Evolutionary conservation across 2,329 filamentous ascomycete species (phyloP).

Genomic region (Parastagonospora avenae): DNA sequence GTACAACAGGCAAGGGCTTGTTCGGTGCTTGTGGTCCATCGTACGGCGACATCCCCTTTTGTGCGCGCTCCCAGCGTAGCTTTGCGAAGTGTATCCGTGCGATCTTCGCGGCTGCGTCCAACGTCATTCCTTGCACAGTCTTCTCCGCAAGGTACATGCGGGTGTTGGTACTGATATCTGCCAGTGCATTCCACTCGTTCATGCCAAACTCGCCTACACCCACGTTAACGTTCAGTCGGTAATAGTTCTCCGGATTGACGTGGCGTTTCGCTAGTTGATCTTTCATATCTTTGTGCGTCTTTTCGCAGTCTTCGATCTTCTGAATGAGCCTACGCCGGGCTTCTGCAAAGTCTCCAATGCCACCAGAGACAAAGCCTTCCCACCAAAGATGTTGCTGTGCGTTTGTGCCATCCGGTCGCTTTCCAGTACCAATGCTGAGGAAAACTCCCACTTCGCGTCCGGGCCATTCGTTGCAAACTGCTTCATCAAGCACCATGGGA

Average conservation of each 20-base stretch:
- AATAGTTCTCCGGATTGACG: conserved; percentile 89
- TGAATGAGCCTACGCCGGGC: conserved; percentile 80
- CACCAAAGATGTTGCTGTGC: conserved; percentile 80
- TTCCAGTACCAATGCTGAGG: conserved; percentile 92
- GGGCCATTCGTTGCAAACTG: conserved; percentile 91
- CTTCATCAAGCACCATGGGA: conserved; percentile 85
- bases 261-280: conserved; percentile 77
- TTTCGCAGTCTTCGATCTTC: conserved; percentile 95
- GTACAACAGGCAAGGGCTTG: conserved; percentile 41
- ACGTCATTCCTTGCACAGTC: conserved; percentile 77
- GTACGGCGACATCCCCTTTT: conserved; percentile 38
- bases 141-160: conserved; percentile 77
- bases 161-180: conserved; percentile 92
- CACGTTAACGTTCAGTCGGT: conserved; percentile 93
- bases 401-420: conserved; percentile 74
- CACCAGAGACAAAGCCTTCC: conserved; percentile 76
- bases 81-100: conserved; percentile 83
- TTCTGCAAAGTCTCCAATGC: conserved; percentile 86
- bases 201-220: conserved; percentile 97
- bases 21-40: conserved; percentile 32
- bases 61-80: conserved; percentile 63
- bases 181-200: conserved; percentile 96
- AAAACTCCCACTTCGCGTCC: conserved; percentile 91
- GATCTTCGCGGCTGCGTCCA: conserved; percentile 77
- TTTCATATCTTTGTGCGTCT: conserved; percentile 85